These are phyloP conservation scores for Roridomyces roridus DNA, from an alignment of 768 basidiomycete genomes.

Conservation along the genomic window DNA sequence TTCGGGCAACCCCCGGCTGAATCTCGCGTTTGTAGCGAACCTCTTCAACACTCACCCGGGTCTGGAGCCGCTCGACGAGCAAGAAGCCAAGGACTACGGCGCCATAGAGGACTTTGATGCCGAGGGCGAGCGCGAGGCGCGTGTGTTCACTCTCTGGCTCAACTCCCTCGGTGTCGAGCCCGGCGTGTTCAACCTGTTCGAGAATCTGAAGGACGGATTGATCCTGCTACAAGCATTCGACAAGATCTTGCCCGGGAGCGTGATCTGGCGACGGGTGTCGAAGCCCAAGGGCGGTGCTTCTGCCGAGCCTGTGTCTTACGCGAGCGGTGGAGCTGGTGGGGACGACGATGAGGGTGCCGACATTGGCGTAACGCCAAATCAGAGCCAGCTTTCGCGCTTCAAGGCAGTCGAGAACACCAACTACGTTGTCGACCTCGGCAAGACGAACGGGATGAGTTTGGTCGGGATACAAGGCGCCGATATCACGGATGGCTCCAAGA, in stretches of 20 bases:
- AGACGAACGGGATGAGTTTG: slow-evolving; percentile 91
- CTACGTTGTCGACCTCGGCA: slow-evolving; percentile 91
- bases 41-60: slow-evolving; percentile 98
- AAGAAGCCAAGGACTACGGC: slow-evolving; percentile 91
- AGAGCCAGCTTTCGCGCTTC: slow-evolving; percentile 88
- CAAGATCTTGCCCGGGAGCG: slow-evolving; percentile 90
- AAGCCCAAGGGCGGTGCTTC: slow-evolving; percentile 79
- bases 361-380: slow-evolving; percentile 83
- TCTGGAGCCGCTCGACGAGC: slow-evolving; percentile 91
- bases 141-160: slow-evolving; percentile 97
- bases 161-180: slow-evolving; percentile 98
- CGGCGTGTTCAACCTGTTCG: slow-evolving; percentile 94
- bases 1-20: slow-evolving; percentile 94
- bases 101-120: slow-evolving; percentile 97
- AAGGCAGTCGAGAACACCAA: slow-evolving; percentile 99
- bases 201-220: slow-evolving; percentile 92
- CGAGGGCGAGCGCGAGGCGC: slow-evolving; percentile 97
- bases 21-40: slow-evolving; percentile 98
- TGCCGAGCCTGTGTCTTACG: slow-evolving; percentile 43
- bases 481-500: slow-evolving; percentile 93
- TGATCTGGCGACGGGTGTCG: slow-evolving; percentile 95
- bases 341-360: slow-evolving; percentile 76
- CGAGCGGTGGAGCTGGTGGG: slow-evolving; percentile 39
- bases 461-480: slow-evolving; percentile 98
- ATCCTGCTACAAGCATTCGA: slow-evolving; percentile 96